phyloP scores from a whole-genome alignment of 495 filamentous ascomycete species.

The Annulohypoxylon bovei region DNA sequence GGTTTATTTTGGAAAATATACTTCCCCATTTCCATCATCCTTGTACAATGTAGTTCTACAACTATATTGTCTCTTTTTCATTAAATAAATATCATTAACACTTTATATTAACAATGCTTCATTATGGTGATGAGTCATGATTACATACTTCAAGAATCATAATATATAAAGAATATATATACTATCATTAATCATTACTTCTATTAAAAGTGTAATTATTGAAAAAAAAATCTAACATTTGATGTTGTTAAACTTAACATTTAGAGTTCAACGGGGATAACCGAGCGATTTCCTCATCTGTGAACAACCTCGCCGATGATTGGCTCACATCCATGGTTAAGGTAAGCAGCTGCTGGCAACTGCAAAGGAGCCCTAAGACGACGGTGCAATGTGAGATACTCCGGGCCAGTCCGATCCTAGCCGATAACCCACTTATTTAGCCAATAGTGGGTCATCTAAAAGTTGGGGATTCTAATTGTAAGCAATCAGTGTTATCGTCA shows the following conservation, averaged over 20 bases:
- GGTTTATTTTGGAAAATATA: too few relatives aligned
- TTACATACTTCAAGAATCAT: background rate
- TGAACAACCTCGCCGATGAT: constrained; percentile 13
- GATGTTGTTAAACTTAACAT: background rate
- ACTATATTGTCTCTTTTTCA: too few relatives aligned
- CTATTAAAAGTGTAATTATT: background rate
- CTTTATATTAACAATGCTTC: too few relatives aligned
- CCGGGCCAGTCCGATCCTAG: constrained; percentile 27
- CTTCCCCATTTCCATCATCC: too few relatives aligned
- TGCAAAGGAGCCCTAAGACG: background rate
- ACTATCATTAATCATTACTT: background rate
- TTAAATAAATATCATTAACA: too few relatives aligned
- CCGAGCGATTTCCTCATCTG: constrained; percentile 16
- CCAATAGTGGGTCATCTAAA: constrained; percentile 34
- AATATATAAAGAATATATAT: background rate
- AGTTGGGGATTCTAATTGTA: constrained; percentile 34
- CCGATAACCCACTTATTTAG: constrained; percentile 3
- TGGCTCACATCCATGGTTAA: constrained; percentile 1
- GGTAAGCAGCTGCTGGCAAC: background rate
- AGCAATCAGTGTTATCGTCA: constrained; percentile 24
- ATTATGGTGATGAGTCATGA: too few relatives aligned
- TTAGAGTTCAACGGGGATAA: background rate
- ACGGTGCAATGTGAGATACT: background rate
- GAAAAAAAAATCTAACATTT: background rate
- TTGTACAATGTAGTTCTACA: too few relatives aligned